Evolutionary conservation across 805 yeast genomes (phyloP), one percentile per base, ranked within the genome.

Genomic region (Hanseniaspora vineae): DNA sequence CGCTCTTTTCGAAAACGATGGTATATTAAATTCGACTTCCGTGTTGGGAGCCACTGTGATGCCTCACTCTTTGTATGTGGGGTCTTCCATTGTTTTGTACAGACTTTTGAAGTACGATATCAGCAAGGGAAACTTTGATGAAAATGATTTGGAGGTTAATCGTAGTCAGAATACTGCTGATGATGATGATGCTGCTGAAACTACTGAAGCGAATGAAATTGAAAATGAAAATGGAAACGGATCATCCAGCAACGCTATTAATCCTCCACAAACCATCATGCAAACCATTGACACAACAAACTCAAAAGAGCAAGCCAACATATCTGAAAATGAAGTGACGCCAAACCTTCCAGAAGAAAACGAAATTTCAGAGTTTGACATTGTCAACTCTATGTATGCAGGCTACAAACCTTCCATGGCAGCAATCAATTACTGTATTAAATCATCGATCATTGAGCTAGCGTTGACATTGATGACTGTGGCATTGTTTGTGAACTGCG

Each of bases 41-140:
- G 83, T 87, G 50, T 70, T 86, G 43, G 96, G 96, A 49, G 96
- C 96, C 14, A 87, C 95, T 0, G 95, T 87, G 20, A 87, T 87
- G 96, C 96, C 96, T 4, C 96, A 87, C 60, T 80, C 89, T 2
- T 68, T 87, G 44, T 87, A 84, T 58, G 68, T 87, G 47, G 96
- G 96, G 0, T 81, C 90, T 0, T 94, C 88, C 14, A 69, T 87
- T 49, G 96, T 86, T 12, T 95, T 86, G 62, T 86, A 94, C 20
- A 71, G 96, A 52, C 67, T 87, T 42, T 73, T 78, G 56, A 94
- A 86, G 42, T 87, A 66, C 57, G 96, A 87, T 58, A 60, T 73
- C 11, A 70, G 73, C 46, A 68, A 78, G 54, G 81, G 81, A 19
- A 67, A 70, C 54, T 71, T 68, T 5, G 54, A 49, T 18, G 59